A percentile compares a stretch with the other conserved stretches of the same genome.
phyloP scores from a whole-genome alignment of 2,329 filamentous ascomycete species.

The Neoascochyta sp. region DNA sequence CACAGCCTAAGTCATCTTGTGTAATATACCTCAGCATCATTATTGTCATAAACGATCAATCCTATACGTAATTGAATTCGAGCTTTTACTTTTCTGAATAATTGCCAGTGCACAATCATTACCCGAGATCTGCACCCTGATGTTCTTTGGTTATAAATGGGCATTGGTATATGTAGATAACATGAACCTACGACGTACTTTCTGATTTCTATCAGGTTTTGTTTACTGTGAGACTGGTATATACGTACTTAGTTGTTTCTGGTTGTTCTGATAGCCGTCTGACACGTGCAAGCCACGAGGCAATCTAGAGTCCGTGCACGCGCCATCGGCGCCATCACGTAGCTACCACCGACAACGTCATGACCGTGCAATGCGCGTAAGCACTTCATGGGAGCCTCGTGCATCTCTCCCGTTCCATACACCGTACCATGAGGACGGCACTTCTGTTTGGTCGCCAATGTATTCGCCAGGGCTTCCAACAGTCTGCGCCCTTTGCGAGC shows the following conservation, averaged over 20 bases:
- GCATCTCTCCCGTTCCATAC: conserved; percentile 17
- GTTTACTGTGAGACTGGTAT: neutral
- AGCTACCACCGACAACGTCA: conserved; percentile 23
- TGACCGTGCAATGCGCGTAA: conserved; percentile 10
- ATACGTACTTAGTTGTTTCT: no score
- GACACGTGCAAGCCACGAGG: no score
- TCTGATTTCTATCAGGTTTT: no score
- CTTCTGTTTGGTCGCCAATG: conserved; percentile 50
- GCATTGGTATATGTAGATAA: no score
- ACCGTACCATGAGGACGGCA: conserved; percentile 49
- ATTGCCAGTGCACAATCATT: no score
- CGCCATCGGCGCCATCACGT: conserved; percentile 14
- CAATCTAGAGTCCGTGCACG: conserved; percentile 4
- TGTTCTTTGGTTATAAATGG: neutral
- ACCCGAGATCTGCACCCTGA: no score
- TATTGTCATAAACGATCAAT: neutral
- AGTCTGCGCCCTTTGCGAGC: conserved; percentile 15
- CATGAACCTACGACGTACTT: no score
- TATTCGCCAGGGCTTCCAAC: conserved; percentile 41
- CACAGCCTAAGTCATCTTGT: conserved; percentile 22
- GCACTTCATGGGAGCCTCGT: conserved; percentile 25
- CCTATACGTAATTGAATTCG: neutral
- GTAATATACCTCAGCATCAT: no score
- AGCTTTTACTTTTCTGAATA: no score
- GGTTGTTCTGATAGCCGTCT: no score